These are phyloP conservation scores for Yamadazyma siamensis DNA, from an alignment of 1,139 yeast genomes.

Conservation along the genomic window DNA sequence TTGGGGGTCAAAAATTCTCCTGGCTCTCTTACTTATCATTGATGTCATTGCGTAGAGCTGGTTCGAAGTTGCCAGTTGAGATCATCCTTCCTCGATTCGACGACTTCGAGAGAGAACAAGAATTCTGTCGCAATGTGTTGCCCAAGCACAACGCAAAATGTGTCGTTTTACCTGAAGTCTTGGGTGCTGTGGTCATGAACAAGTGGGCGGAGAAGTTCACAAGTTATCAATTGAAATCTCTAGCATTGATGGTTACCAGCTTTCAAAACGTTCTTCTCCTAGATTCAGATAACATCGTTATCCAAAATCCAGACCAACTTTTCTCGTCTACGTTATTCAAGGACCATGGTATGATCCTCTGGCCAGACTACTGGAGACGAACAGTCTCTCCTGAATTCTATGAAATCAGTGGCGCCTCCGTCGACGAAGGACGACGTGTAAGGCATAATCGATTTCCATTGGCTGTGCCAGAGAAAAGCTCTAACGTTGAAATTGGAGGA, in stretches of 20 bases:
- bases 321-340: slow-evolving; percentile 55
- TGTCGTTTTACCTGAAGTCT: slow-evolving; percentile 32
- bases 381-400: slow-evolving; percentile 68
- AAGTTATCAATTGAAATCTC: slow-evolving; percentile 39
- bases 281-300: slow-evolving; percentile 41
- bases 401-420: slow-evolving; percentile 53
- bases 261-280: slow-evolving; percentile 40
- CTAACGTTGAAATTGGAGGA: slow-evolving; percentile 5
- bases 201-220: slow-evolving; percentile 26
- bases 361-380: slow-evolving; percentile 86
- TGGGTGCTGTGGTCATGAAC: slow-evolving; percentile 33
- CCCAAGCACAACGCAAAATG: slow-evolving; percentile 28
- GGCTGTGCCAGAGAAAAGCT: slow-evolving; percentile 6
- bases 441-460: slow-evolving; percentile 15
- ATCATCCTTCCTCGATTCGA: slow-evolving; percentile 31
- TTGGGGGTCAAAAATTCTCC: slow-evolving; percentile 38
- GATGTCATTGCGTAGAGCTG: slow-evolving; percentile 30
- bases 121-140: slow-evolving; percentile 23
- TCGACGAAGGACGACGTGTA: slow-evolving; percentile 22
- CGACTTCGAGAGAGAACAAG: slow-evolving; percentile 28
- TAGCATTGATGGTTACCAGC: slow-evolving; percentile 31
- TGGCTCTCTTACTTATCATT: slow-evolving; percentile 40
- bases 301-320: slow-evolving; percentile 37
- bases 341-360: slow-evolving; percentile 58
- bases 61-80: slow-evolving; percentile 37